Conservation (phyloP, 768 basidiomycete genomes). For the Boletus tylopilopsis region DNA sequence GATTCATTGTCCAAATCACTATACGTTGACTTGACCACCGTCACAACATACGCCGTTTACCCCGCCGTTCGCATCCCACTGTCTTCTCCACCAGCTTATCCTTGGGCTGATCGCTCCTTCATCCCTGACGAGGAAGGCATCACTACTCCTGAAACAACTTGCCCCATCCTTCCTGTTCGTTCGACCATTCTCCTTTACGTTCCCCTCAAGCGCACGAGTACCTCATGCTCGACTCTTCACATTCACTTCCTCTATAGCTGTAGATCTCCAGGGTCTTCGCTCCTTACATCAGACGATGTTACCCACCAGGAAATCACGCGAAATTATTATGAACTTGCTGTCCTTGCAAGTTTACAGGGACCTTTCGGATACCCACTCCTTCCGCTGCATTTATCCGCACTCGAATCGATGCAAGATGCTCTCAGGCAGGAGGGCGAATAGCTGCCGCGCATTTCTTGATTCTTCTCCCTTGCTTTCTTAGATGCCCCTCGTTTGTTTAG, state of each 20-base stretch:
- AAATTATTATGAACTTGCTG: constrained; percentile 67
- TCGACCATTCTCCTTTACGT: constrained; percentile 56
- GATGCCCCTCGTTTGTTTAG: not conserved
- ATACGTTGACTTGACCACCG: constrained; percentile 33
- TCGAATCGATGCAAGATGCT: not conserved
- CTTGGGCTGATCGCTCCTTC: constrained; percentile 26
- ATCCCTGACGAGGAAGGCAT: constrained; percentile 31
- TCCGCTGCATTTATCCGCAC: constrained; percentile 23
- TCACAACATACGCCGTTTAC: constrained; percentile 49
- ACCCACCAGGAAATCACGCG: constrained; percentile 53
- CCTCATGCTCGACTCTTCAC: constrained; percentile 46
- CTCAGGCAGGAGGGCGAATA: not conserved
- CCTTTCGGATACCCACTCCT: constrained; percentile 49
- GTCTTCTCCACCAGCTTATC: constrained; percentile 33
- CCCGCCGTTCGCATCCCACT: constrained; percentile 42
- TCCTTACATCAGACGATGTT: constrained; percentile 29
- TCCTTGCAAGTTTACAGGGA: constrained; percentile 47
- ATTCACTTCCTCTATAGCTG: constrained; percentile 56
- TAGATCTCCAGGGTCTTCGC: constrained; percentile 40
- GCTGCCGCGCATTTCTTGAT: too few relatives aligned
- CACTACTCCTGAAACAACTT: constrained; percentile 27
- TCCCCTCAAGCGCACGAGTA: constrained; percentile 42
- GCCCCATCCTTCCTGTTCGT: constrained; percentile 48
- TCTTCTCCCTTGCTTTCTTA: too few relatives aligned
- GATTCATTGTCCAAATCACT: constrained; percentile 27